Percentiles rank a stretch among this genome's conserved stretches.
Conservation (phyloP, 768 basidiomycete genomes). For the Pleurotus giganteus region DNA sequence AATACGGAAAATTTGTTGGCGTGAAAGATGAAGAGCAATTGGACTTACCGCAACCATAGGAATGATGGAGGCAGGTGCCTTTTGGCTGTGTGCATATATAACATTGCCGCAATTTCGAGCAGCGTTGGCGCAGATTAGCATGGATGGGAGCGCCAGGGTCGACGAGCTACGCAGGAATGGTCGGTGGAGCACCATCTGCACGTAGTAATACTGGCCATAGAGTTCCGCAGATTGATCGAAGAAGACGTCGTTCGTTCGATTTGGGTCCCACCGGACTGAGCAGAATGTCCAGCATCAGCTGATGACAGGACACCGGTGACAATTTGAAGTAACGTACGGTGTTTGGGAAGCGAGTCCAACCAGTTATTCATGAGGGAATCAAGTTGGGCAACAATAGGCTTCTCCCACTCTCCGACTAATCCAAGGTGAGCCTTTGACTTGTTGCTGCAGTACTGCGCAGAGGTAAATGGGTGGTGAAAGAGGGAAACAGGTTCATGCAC, state of each 20-base stretch:
- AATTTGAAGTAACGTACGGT: slow-evolving; percentile 34
- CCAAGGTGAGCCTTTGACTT: slow-evolving; percentile 54
- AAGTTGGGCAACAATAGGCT: slow-evolving; percentile 64
- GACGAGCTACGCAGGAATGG: slow-evolving; percentile 64
- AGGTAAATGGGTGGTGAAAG: background rate
- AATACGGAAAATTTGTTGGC: background rate
- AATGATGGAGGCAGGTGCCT: slow-evolving; percentile 31
- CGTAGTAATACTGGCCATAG: slow-evolving; percentile 49
- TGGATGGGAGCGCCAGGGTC: slow-evolving; percentile 54
- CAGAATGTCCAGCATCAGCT: background rate
- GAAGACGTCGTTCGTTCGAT: slow-evolving; percentile 38
- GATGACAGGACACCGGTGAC: background rate
- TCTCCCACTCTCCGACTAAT: slow-evolving; percentile 57
- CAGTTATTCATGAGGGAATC: slow-evolving; percentile 73
- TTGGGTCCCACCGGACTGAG: slow-evolving; percentile 52
- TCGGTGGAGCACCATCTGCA: slow-evolving; percentile 74
- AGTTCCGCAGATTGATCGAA: slow-evolving; percentile 65
- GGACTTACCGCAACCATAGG: slow-evolving; percentile 13
- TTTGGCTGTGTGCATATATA: slow-evolving; percentile 53
- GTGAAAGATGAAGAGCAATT: slow-evolving; percentile 2
- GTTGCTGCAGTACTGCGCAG: slow-evolving; percentile 65
- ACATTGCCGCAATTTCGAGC: slow-evolving; percentile 80
- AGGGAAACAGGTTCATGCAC: slow-evolving; percentile 19
- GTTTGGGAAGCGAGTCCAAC: slow-evolving; percentile 63
- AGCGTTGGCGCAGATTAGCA: slow-evolving; percentile 77